Conservation (phyloP, 2,329 filamentous ascomycete genomes). For the Diaporthe citriasiana region DNA sequence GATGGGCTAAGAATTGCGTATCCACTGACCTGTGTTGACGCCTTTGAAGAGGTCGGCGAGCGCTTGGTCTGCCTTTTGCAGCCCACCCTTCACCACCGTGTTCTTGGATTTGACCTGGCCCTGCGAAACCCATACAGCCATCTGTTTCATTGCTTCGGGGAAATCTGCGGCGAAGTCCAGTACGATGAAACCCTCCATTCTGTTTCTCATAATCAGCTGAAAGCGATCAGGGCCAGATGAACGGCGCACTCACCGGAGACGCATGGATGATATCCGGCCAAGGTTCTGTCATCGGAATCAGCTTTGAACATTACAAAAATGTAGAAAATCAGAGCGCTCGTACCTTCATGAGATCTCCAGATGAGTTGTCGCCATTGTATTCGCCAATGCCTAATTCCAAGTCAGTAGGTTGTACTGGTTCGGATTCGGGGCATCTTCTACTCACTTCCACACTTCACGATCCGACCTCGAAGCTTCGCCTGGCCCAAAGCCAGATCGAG, state of each 20-base stretch:
- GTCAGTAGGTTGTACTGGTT: not conserved
- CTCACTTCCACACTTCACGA: constrained; percentile 80
- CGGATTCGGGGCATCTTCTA: constrained; percentile 66
- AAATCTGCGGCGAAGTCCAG: constrained; percentile 76
- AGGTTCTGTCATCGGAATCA: constrained; percentile 48
- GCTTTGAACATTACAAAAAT: constrained; percentile 48
- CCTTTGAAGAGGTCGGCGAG: constrained; percentile 77
- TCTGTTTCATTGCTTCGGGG: constrained; percentile 68
- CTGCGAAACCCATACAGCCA: constrained; percentile 77
- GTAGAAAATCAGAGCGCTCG: not conserved
- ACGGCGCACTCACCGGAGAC: constrained; percentile 54
- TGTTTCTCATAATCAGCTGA: constrained; percentile 25
- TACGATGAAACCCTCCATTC: constrained; percentile 80
- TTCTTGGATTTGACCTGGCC: constrained; percentile 81
- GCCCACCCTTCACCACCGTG: constrained; percentile 78
- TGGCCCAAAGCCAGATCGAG: constrained; percentile 74
- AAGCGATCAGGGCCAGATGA: constrained; percentile 64
- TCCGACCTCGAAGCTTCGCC: constrained; percentile 74
- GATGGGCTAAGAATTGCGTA: not conserved
- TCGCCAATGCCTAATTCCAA: constrained; percentile 30
- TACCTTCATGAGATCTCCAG: constrained; percentile 33
- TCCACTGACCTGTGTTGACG: constrained; percentile 71
- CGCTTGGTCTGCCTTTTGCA: constrained; percentile 73
- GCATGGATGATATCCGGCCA: constrained; percentile 31
- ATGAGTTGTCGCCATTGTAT: constrained; percentile 31